Base-by-base conservation (phyloP, 257 asterid species). In the Solanum ossicruentum region DNA sequence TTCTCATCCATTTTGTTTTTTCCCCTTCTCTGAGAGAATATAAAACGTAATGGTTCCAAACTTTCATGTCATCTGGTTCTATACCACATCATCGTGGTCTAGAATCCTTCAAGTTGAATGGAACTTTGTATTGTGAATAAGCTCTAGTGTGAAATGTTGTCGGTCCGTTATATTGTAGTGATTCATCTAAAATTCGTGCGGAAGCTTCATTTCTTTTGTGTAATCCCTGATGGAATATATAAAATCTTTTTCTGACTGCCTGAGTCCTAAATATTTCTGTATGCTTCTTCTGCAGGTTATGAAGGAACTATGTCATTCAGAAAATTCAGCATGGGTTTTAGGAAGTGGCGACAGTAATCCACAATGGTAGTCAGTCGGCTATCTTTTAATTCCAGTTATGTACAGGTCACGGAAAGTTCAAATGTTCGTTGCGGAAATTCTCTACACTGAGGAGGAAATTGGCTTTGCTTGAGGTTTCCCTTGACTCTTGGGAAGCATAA, bases 291-390 rank as follows among this genome's bases (percentile, higher is more conserved):
- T 92, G 88, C 95, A 95, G 99, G 99, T 93, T 61, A 32, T 95
- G 72, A 84, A 69, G 78, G 98, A 94, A 85, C 36, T 95, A 32
- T 94, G 99, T 78, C 83, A 85, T 84, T 85, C 94, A 45, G 91
- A 95, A 86, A 88, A 88, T 81, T 84, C 92, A 39, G 92, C 88
- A 10, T 95, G 99, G 99, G 85, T 91, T 84, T 92, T 94, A 84
- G 92, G 28, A 87, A 87, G 86, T 71, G 92, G 91, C 54, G 98
- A 91, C 88, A 88, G 90, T 79, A 91, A 87, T 87, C 84, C 88
- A 32, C 87, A 83, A 85, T 85, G 85, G n/a, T 85, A 85, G 17
- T 41, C 20, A 23, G 61, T 23, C 20, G 18, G 61, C 23, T n/a
- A 55, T 39, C 10, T 8, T 61, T 61, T 12, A 3, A 63, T 51